Evolutionary conservation across 768 basidiomycete genomes (phyloP).

Genomic region (Mycena belliarum): DNA sequence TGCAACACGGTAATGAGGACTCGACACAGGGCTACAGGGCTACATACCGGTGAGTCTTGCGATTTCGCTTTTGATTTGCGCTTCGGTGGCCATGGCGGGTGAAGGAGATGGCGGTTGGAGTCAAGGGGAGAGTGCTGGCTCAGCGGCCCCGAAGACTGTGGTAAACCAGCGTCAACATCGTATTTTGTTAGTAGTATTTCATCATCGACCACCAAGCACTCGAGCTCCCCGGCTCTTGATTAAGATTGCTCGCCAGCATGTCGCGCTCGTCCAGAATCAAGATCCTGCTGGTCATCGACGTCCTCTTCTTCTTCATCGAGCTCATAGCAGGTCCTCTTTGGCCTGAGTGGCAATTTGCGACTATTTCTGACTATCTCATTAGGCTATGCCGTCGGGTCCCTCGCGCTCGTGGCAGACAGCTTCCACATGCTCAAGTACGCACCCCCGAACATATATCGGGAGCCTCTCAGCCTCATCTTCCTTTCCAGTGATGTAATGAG

Average conservation of each 20-base stretch:
- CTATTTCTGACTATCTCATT: constrained; percentile 21
- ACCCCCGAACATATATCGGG: background rate
- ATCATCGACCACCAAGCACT: no score
- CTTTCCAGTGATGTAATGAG: constrained; percentile 90
- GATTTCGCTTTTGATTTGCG: constrained; percentile 64
- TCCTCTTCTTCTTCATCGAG: constrained; percentile 85
- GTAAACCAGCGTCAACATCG: no score
- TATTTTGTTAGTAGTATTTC: no score
- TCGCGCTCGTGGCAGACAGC: constrained; percentile 93
- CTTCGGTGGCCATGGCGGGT: constrained; percentile 48
- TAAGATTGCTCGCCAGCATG: constrained; percentile 20
- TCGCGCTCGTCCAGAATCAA: constrained; percentile 77
- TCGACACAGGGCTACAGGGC: background rate
- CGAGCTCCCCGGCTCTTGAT: background rate
- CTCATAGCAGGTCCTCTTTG: constrained; percentile 65
- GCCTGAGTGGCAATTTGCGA: constrained; percentile 3
- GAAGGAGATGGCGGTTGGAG: background rate
- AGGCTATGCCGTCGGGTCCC: constrained; percentile 95
- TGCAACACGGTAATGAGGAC: constrained; percentile 27
- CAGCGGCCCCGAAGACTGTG: no score
- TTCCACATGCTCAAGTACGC: constrained; percentile 99
- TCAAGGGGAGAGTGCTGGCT: background rate
- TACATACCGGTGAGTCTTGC: constrained; percentile 60
- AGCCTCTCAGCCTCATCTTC: constrained; percentile 3
- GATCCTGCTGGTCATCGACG: constrained; percentile 80